phyloP scores from a whole-genome alignment of 2,329 filamentous ascomycete genomes.

The Cercospora citrullina region DNA sequence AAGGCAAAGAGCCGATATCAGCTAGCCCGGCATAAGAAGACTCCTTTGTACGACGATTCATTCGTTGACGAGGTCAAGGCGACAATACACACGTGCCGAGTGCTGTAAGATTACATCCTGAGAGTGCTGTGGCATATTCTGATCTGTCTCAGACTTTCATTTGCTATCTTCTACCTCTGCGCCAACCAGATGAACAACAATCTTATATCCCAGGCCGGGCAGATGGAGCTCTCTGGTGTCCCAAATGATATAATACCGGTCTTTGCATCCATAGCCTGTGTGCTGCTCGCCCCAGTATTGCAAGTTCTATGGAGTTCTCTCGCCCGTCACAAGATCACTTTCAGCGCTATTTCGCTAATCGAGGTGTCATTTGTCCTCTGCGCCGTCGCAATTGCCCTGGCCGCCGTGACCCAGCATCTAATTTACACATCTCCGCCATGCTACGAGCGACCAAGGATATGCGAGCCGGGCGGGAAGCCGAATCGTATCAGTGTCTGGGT shows the following conservation, averaged over 20 bases:
- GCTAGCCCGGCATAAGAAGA: neutral
- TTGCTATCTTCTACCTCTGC: slow-evolving; percentile 41
- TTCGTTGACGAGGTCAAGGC: slow-evolving; percentile 37
- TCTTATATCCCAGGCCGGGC: slow-evolving; percentile 40
- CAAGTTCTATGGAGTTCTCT: slow-evolving; percentile 13
- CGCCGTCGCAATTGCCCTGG: slow-evolving; percentile 13
- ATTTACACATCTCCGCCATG: slow-evolving; percentile 39
- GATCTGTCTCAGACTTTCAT: slow-evolving; percentile 34
- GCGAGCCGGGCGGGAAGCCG: slow-evolving; percentile 29
- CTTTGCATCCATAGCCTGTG: slow-evolving; percentile 18
- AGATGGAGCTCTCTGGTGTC: slow-evolving; percentile 38
- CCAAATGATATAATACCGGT: slow-evolving; percentile 42
- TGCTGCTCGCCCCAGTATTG: slow-evolving; percentile 14
- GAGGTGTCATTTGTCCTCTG: slow-evolving; percentile 18
- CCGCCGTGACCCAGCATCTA: slow-evolving; percentile 30
- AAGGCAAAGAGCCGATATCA: slow-evolving; percentile 13
- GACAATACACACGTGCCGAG: slow-evolving; percentile 15
- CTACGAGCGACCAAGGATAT: slow-evolving; percentile 41
- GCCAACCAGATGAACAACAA: slow-evolving; percentile 45
- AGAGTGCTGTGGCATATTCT: slow-evolving; percentile 8
- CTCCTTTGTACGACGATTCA: slow-evolving; percentile 27
- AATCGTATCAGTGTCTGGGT: slow-evolving; percentile 44
- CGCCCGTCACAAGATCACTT: slow-evolving; percentile 53
- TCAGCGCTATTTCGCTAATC: slow-evolving; percentile 36
- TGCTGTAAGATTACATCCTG: slow-evolving; percentile 10